Evolutionary conservation across 1,284 basidiomycete species (phyloP).

Genomic region (Boletus smithii): DNA sequence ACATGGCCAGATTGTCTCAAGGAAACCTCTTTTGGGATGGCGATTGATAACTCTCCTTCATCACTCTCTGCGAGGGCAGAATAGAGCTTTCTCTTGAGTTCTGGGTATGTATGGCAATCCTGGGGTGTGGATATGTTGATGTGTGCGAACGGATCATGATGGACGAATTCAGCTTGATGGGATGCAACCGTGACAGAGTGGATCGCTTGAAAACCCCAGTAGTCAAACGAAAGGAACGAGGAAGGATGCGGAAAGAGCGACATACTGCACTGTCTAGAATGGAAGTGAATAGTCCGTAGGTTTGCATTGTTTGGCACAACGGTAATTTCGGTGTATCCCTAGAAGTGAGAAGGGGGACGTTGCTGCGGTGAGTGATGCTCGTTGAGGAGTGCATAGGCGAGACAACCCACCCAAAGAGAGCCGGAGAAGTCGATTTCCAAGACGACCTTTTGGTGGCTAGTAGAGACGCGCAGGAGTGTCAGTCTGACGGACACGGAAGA

Average conservation of each 20-base stretch:
- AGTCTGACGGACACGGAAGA: conserved; percentile 34
- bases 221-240: conserved; percentile 13
- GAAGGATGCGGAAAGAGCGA: conserved; percentile 18
- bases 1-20: conserved; percentile 57
- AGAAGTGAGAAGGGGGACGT: conserved; percentile 10
- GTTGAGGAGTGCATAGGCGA: conserved; percentile 8
- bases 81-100: conserved; percentile 91
- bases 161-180: conserved; percentile 68
- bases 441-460: conserved; percentile 90
- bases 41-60: conserved; percentile 91
- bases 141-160: conserved; percentile 73
- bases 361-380: conserved; percentile 20
- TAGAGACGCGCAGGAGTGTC: conserved; percentile 55
- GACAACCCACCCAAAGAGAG: conserved; percentile 59
- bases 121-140: conserved; percentile 68
- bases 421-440: conserved; percentile 86
- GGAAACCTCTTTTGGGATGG: conserved; percentile 79
- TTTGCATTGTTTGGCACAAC: conserved; percentile 75
- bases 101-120: conserved; percentile 89
- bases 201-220: conserved; percentile 50
- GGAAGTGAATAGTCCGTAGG: conserved; percentile 77
- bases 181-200: conserved; percentile 71
- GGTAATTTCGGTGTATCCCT: conserved; percentile 92
- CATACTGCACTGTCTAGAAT: conserved; percentile 82
- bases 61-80: conserved; percentile 86